Conservation (phyloP, 257 asterid genomes). For the Mitragyna speciosa region DNA sequence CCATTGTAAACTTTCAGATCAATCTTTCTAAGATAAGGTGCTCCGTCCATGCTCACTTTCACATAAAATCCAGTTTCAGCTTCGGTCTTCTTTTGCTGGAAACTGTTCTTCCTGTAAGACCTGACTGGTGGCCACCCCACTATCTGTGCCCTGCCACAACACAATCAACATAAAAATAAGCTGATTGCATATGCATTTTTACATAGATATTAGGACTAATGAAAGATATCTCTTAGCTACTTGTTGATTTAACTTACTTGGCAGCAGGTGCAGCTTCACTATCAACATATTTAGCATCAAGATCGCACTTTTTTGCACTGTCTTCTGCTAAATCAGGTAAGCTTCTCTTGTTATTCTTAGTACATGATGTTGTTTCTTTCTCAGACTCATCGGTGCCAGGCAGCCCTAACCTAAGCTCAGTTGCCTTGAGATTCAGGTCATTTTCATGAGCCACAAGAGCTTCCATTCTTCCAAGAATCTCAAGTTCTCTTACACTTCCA, state of each 20-base stretch:
- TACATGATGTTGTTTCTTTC: conserved; percentile 28
- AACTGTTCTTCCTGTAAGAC: conserved; percentile 53
- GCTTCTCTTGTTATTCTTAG: conserved; percentile 52
- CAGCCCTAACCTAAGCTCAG: conserved; percentile 78
- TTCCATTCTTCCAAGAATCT: conserved; percentile 28
- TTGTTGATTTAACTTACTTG: conserved; percentile 49
- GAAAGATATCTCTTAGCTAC: neutral
- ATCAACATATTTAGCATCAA: conserved; percentile 22
- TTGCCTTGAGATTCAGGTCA: conserved; percentile 65
- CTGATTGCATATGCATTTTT: neutral
- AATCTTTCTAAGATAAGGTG: conserved; percentile 78
- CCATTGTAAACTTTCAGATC: conserved; percentile 60
- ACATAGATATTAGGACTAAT: neutral
- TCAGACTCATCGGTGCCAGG: conserved; percentile 59
- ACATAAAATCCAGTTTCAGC: conserved; percentile 57
- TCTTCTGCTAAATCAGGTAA: conserved; percentile 38
- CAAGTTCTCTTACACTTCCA: neutral
- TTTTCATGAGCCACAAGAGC: conserved; percentile 26
- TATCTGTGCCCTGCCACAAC: conserved; percentile 58
- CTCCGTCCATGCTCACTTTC: conserved; percentile 93
- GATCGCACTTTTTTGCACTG: conserved; percentile 19
- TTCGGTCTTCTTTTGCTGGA: conserved; percentile 49
- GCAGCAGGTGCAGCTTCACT: conserved; percentile 47
- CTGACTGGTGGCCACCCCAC: conserved; percentile 95
- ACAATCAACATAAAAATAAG: conserved; percentile 9